Evolutionary conservation across 176 grass and related monocot genomes (phyloP), one percentile per base, ranked within the genome.

Genomic region (Puya raimondii): DNA sequence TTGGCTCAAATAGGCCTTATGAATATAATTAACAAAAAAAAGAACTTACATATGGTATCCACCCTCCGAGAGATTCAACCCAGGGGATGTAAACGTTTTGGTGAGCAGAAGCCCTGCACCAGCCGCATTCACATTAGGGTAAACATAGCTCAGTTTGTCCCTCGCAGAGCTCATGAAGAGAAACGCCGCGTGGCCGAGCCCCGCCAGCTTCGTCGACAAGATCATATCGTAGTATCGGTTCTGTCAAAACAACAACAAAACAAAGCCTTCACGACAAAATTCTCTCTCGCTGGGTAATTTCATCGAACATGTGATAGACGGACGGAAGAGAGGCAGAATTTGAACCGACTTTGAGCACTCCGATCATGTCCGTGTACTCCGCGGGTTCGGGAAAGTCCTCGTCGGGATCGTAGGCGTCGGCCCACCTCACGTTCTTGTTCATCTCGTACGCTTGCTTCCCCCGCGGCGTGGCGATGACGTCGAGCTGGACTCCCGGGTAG

Each of bases 401-500:
- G 48, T 96, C 92, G 1, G 83, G 81, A 78, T 96, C 92, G 51
- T 92, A 96, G 17, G 68, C 86, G 52, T 84, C 71, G 23, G 88
- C 86, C 71, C 78, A 96, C 25, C 88, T 74, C 8, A 96, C 92
- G 56, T 96, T 92, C 86, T 92, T 96, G 80, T 91, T 92, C 69
- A 96, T 73, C 82, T 96, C 92, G 71, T 92, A 96, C 1, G 85
- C 83, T 79, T 96, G 88, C 76, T 96, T 96, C 6, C 92, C 92
- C 53, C 92, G 77, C 11, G 76, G 70, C 2, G 88, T 80, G 15
- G 92, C 74, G 16, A 96, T 69, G 17, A 96, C 64, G 70, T 96
- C 92, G 2, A 96, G 29, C n/a, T 63, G 76, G 69, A 96, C 92
- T 58, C 92, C 92, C 16, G 92, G 92, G 81, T 89, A 96, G 26